Percentiles rank a stretch among this genome's conserved stretches.
These are phyloP conservation scores for Linderina pennispora DNA, from an alignment of 192 early-diverging fungal species.

Conservation along the genomic window DNA sequence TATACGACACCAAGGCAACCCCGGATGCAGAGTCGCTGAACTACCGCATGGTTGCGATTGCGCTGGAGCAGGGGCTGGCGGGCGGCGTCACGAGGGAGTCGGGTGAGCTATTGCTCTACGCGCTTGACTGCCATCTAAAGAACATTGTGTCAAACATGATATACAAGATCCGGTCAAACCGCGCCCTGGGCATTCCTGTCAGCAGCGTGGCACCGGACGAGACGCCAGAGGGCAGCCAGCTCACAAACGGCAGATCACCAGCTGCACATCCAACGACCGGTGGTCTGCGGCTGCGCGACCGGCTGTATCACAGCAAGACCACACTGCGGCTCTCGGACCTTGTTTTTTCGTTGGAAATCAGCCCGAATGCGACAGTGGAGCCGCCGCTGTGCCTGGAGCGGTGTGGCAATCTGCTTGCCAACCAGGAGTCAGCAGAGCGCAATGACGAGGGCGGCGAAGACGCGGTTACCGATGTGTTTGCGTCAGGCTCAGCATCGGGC, in stretches of 20 bases:
- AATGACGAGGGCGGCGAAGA: constrained; percentile 10
- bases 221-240: background rate
- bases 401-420: constrained; percentile 49
- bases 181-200: constrained; percentile 51
- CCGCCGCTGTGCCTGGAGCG: constrained; percentile 56
- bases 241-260: no score
- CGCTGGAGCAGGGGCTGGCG: constrained; percentile 59
- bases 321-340: constrained; percentile 53
- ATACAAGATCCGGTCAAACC: constrained; percentile 58
- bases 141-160: constrained; percentile 62
- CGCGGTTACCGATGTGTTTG: background rate
- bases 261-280: constrained; percentile 16
- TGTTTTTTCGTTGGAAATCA: constrained; percentile 56
- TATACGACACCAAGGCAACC: constrained; percentile 58
- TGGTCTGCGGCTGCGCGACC: constrained; percentile 39
- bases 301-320: constrained; percentile 36
- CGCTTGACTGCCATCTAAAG: constrained; percentile 66
- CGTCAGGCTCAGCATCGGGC: background rate
- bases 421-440: constrained; percentile 40
- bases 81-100: constrained; percentile 57
- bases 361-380: constrained; percentile 62
- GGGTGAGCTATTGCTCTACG: constrained; percentile 59
- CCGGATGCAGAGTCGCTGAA: constrained; percentile 58
- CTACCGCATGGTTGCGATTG: constrained; percentile 61
- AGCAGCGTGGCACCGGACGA: constrained; percentile 1